phyloP scores from a whole-genome alignment of 2,329 filamentous ascomycete species.

The Xylariales sp. region DNA sequence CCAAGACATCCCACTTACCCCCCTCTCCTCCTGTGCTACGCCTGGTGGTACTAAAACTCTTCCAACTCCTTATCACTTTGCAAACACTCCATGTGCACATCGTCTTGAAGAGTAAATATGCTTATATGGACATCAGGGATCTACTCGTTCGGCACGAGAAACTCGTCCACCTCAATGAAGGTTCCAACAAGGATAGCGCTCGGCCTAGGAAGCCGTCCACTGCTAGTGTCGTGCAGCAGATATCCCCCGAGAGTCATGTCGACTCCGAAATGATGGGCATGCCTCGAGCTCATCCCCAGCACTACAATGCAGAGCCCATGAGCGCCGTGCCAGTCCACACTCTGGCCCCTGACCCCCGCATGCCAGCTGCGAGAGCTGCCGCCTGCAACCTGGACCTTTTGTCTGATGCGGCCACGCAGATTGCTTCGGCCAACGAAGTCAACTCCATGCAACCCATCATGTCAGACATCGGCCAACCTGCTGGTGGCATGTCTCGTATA shows the following conservation, averaged over 20 bases:
- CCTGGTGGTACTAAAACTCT: too few relatives aligned
- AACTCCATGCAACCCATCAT: slow-evolving; percentile 48
- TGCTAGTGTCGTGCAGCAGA: slow-evolving; percentile 38
- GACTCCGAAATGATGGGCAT: slow-evolving; percentile 42
- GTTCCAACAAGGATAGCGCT: slow-evolving; percentile 45
- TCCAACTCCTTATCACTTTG: too few relatives aligned
- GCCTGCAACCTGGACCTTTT: slow-evolving; percentile 56
- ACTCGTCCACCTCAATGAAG: slow-evolving; percentile 59
- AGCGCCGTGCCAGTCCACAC: slow-evolving; percentile 31
- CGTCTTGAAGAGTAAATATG: slow-evolving; percentile 29
- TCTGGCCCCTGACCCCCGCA: slow-evolving; percentile 42
- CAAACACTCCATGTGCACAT: too few relatives aligned
- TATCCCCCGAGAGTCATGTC: slow-evolving; percentile 42
- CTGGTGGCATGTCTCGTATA: slow-evolving; percentile 36
- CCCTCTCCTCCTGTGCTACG: too few relatives aligned
- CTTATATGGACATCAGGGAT: slow-evolving; percentile 62
- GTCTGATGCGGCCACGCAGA: slow-evolving; percentile 52
- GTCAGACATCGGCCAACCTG: slow-evolving; percentile 36
- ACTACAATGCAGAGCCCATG: slow-evolving; percentile 37
- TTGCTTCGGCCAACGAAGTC: slow-evolving; percentile 50
- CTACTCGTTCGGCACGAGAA: slow-evolving; percentile 61
- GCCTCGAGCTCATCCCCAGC: slow-evolving; percentile 28
- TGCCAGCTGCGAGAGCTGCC: slow-evolving; percentile 37
- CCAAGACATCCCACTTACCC: slow-evolving; percentile 4
- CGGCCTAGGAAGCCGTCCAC: slow-evolving; percentile 49